A percentile compares a stretch with the other conserved stretches of the same genome.
Conservation (phyloP, 495 filamentous ascomycete species). For the Penicillium daleae region DNA sequence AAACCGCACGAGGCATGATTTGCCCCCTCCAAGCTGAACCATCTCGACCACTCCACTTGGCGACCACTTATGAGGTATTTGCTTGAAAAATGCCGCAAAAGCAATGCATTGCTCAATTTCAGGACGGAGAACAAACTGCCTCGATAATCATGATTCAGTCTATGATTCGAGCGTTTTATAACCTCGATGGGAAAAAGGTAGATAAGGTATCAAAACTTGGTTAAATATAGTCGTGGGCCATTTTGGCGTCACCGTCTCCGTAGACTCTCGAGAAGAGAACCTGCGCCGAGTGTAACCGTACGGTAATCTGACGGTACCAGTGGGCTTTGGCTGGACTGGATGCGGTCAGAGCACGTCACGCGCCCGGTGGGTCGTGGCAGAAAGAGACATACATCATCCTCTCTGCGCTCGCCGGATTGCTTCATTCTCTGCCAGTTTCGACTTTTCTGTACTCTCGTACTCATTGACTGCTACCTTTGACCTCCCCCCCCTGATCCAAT, state of each 20-base stretch:
- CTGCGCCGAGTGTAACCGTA: conserved; percentile 26
- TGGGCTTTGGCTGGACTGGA: conserved; percentile 13
- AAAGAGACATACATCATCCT: conserved; percentile 50
- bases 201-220: background rate
- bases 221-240: background rate
- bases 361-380: conserved; percentile 48
- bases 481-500: conserved; percentile 16
- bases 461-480: conserved; percentile 17
- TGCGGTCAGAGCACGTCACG: conserved; percentile 50
- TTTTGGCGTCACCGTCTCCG: conserved; percentile 4
- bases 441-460: conserved; percentile 7
- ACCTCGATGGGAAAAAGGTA: background rate
- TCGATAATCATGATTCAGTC: background rate
- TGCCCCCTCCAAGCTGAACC: conserved; percentile 13
- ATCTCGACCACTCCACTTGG: conserved; percentile 24
- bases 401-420: conserved; percentile 28
- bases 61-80: conserved; percentile 26
- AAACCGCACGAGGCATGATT: conserved; percentile 14
- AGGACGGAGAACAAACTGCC: background rate
- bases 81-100: conserved; percentile 26
- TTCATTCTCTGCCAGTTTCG: conserved; percentile 30
- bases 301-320: conserved; percentile 27
- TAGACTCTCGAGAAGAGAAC: no score
- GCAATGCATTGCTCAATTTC: conserved; percentile 6
- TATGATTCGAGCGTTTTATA: background rate